phyloP scores from a whole-genome alignment of 306 rosid species.

The Sechiopsis laciniata region DNA sequence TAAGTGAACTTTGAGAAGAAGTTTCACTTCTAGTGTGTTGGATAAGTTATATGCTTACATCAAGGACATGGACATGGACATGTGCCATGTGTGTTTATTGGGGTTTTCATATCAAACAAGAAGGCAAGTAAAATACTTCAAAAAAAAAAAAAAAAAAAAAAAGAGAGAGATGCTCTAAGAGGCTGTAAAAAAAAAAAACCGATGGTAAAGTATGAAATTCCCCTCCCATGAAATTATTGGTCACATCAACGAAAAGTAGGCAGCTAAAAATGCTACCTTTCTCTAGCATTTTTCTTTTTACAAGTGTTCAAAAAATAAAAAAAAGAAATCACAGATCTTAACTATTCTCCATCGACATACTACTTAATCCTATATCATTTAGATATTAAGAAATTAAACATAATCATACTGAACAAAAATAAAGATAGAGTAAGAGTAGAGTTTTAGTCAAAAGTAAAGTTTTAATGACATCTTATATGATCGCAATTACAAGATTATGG shows the following conservation, averaged over 20 bases:
- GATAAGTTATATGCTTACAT: neutral
- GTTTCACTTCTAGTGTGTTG: neutral
- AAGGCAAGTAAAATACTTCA: neutral
- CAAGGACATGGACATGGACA: conserved; percentile 3
- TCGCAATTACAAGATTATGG: no score
- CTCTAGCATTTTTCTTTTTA: neutral
- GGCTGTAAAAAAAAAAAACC: neutral
- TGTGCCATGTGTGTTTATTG: conserved; percentile 4
- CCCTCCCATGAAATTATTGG: conserved; percentile 14
- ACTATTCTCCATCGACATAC: no score
- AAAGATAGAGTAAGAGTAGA: neutral
- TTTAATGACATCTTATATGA: neutral
- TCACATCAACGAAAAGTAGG: conserved; percentile 11
- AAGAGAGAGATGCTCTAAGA: neutral
- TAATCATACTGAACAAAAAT: neutral
- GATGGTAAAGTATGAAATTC: neutral
- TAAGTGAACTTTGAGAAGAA: neutral
- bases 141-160: neutral
- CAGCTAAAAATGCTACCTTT: neutral
- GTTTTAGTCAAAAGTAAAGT: neutral
- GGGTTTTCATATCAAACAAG: conserved; percentile 8
- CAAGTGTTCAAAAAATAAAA: no score
- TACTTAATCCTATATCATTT: no score
- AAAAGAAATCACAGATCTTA: no score
- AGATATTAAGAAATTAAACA: neutral